Base-by-base conservation (phyloP, 163 green algal species). In the Trebouxiophyceae sp. region DNA sequence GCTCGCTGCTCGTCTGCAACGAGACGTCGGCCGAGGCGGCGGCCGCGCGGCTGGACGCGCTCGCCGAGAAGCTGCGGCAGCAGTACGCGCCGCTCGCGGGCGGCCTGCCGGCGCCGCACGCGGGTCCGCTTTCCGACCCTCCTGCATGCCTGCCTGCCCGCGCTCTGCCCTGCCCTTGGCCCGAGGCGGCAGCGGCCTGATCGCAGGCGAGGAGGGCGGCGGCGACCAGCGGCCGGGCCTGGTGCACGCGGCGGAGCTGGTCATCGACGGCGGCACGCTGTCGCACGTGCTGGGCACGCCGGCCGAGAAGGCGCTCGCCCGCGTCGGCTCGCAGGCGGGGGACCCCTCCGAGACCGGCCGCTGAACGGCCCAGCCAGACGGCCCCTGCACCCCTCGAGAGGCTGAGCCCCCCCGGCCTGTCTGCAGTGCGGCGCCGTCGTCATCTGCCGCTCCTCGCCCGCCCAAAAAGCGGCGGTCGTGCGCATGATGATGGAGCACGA, bases 381-480 rank as follows among this genome's bases (percentile, higher is more conserved):
- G 39, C 39, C 39, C 12, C 16, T 50, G 39, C n/a, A n/a, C n/a
- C n/a, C n/a, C n/a, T n/a, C n/a, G n/a, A n/a, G n/a, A n/a, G n/a
- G n/a, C n/a, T n/a, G n/a, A n/a, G n/a, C n/a, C n/a, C n/a, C n/a
- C n/a, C n/a, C n/a, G n/a, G n/a, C n/a, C n/a, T n/a, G n/a, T n/a
- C 16, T 50, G 39, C 39, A 65, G 30, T 91, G 85, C 68, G 64
- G 60, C 24, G 72, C 71, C 23, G 89, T 95, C 24, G 77, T 94
- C 44, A 83, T 93, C 33, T 90, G 84, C 61, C 76, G 89, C 31
- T 85, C 87, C 27, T 88, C 79, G 29, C 89, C 89, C 54, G 73
- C 75, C 20, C 90, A 96, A 66, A 96, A 96, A 80, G 89, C 90
- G 0, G 73, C 78, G 30, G 79, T 93, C 39, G 87, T 95, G 32